These are phyloP conservation scores for Xerocomellus chrysenteron DNA, from an alignment of 768 basidiomycete genomes.

Conservation along the genomic window DNA sequence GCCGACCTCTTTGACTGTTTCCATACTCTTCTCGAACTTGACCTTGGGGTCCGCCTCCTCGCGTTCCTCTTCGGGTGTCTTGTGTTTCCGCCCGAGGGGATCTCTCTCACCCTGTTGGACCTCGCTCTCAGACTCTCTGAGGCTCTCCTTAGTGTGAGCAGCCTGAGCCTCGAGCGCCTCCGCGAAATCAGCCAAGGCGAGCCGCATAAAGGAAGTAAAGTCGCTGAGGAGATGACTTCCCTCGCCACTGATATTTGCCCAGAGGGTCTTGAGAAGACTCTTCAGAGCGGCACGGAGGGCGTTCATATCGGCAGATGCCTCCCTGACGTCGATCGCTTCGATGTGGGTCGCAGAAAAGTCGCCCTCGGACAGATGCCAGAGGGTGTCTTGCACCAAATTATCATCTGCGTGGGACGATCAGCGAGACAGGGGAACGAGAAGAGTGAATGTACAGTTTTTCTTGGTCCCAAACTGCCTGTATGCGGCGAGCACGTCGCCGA, in stretches of 20 bases:
- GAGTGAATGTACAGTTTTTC: constrained; percentile 53
- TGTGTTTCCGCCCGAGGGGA: constrained; percentile 51
- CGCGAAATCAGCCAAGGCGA: constrained; percentile 65
- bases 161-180: constrained; percentile 57
- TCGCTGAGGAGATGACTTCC: constrained; percentile 55
- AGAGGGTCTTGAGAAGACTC: constrained; percentile 51
- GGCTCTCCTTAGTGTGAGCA: constrained; percentile 45
- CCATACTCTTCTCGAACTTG: constrained; percentile 67
- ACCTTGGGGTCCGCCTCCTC: constrained; percentile 48
- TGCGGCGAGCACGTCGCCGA: constrained; percentile 54
- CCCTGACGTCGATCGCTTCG: constrained; percentile 39
- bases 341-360: constrained; percentile 44
- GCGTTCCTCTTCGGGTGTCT: constrained; percentile 42
- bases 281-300: constrained; percentile 51
- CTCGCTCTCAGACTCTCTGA: constrained; percentile 56
- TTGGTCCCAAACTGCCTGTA: constrained; percentile 52
- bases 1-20: constrained; percentile 57
- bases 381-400: constrained; percentile 59
- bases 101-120: constrained; percentile 63
- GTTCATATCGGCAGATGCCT: constrained; percentile 49
- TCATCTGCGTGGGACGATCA: constrained; percentile 44
- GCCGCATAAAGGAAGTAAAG: constrained; percentile 61
- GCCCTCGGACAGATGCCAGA: constrained; percentile 62
- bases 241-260: constrained; percentile 53
- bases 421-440: background rate